Evolutionary conservation across 441 rosid genomes (phyloP).

Genomic region (Pelargonium myrrhifolium): DNA sequence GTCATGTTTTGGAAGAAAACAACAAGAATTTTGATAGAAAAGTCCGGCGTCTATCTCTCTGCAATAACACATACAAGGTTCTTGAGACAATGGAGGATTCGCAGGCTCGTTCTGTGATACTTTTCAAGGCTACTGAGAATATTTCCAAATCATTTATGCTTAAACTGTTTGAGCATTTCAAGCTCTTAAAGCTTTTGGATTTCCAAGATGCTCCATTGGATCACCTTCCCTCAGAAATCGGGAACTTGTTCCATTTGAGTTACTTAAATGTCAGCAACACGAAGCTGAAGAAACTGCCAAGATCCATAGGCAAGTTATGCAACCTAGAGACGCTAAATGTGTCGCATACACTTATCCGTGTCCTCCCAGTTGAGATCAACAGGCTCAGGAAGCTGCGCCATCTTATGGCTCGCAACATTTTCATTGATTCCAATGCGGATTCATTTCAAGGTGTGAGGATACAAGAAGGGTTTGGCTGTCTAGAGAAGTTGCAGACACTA

Average conservation of each 20-base stretch:
- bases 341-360: neutral
- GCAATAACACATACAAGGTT: neutral
- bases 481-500: conserved; percentile 11
- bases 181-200: conserved; percentile 14
- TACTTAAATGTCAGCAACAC: conserved; percentile 13
- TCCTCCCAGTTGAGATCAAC: conserved; percentile 11
- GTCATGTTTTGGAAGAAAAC: neutral
- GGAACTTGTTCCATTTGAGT: conserved; percentile 16
- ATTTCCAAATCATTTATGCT: neutral
- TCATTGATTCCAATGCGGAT: neutral
- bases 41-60: conserved; percentile 8
- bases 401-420: conserved; percentile 6
- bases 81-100: neutral
- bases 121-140: conserved; percentile 5
- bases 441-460: neutral
- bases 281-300: conserved; percentile 14
- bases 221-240: conserved; percentile 13
- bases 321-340: conserved; percentile 15
- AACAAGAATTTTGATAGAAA: neutral
- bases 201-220: conserved; percentile 6
- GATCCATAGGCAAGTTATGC: conserved; percentile 14
- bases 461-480: neutral
- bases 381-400: neutral
- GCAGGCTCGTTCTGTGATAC: neutral
- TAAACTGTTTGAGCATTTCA: conserved; percentile 1